A percentile compares a stretch with the other conserved stretches of the same genome.
These are phyloP conservation scores for Podaxis mareebaensis DNA, from an alignment of 768 basidiomycete genomes.

Conservation along the genomic window DNA sequence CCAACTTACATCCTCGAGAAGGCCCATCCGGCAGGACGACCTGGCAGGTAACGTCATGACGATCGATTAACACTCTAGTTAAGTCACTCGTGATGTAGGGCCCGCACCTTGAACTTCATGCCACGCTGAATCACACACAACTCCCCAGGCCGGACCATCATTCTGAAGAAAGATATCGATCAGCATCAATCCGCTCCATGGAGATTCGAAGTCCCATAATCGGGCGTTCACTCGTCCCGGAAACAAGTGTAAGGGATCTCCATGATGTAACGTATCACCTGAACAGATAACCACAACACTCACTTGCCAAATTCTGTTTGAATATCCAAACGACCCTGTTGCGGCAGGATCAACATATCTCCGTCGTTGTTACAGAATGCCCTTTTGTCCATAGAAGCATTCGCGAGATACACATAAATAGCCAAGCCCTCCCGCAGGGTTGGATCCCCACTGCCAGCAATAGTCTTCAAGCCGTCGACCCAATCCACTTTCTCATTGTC, in stretches of 20 bases:
- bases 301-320: constrained; percentile 71
- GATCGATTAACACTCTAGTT: not conserved
- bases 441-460: constrained; percentile 65
- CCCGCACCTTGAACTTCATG: constrained; percentile 60
- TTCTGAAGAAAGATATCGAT: constrained; percentile 28
- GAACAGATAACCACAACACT: constrained; percentile 21
- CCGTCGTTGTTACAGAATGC: constrained; percentile 67
- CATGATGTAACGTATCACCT: not conserved
- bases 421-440: constrained; percentile 65
- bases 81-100: not conserved
- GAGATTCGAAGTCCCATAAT: not conserved
- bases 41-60: constrained; percentile 23
- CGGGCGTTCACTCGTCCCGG: no score
- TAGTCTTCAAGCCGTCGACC: constrained; percentile 59
- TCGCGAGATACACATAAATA: constrained; percentile 62
- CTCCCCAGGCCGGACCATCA: constrained; percentile 68
- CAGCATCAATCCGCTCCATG: not conserved
- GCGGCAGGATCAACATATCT: constrained; percentile 66
- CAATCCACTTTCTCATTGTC: constrained; percentile 47
- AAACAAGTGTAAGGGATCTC: not conserved
- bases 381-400: constrained; percentile 57
- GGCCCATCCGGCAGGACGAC: constrained; percentile 58
- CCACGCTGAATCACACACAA: constrained; percentile 66
- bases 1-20: constrained; percentile 55
- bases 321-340: constrained; percentile 64